These are phyloP conservation scores for Aspergillus sclerotialis DNA, from an alignment of 2,329 filamentous ascomycete genomes.

Conservation along the genomic window DNA sequence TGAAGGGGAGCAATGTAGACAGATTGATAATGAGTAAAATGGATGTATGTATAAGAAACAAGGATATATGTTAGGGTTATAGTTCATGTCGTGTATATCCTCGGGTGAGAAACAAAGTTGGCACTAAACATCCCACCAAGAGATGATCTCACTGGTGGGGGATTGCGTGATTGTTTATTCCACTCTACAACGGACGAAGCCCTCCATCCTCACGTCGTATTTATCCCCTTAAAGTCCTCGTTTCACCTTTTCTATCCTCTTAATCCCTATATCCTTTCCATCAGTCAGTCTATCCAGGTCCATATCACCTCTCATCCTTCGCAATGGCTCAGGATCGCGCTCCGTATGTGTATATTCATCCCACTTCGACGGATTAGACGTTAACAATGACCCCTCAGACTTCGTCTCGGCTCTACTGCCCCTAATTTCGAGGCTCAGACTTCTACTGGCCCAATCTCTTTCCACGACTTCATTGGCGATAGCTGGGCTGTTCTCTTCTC, in stretches of 20 bases:
- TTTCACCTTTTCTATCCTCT: slow-evolving; percentile 2
- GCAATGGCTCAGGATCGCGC: slow-evolving; percentile 39
- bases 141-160: background rate
- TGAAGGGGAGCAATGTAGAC: too few relatives aligned
- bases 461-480: slow-evolving; percentile 65
- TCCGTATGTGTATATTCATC: slow-evolving; percentile 29
- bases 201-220: too few relatives aligned
- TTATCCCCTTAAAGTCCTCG: background rate
- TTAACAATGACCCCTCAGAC: slow-evolving; percentile 28
- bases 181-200: too few relatives aligned
- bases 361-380: background rate
- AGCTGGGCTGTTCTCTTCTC: slow-evolving; percentile 67
- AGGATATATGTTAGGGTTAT: background rate
- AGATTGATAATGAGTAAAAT: background rate
- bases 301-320: slow-evolving; percentile 5
- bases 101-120: background rate
- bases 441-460: slow-evolving; percentile 60
- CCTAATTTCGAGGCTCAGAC: slow-evolving; percentile 65
- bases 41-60: background rate
- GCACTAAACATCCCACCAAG: background rate
- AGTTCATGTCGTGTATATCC: background rate
- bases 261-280: background rate
- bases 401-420: slow-evolving; percentile 60
- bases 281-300: slow-evolving; percentile 3
- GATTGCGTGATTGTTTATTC: slow-evolving; percentile 1